Base-by-base conservation (phyloP, 2,329 filamentous ascomycete genomes). In the Alternaria panax region DNA sequence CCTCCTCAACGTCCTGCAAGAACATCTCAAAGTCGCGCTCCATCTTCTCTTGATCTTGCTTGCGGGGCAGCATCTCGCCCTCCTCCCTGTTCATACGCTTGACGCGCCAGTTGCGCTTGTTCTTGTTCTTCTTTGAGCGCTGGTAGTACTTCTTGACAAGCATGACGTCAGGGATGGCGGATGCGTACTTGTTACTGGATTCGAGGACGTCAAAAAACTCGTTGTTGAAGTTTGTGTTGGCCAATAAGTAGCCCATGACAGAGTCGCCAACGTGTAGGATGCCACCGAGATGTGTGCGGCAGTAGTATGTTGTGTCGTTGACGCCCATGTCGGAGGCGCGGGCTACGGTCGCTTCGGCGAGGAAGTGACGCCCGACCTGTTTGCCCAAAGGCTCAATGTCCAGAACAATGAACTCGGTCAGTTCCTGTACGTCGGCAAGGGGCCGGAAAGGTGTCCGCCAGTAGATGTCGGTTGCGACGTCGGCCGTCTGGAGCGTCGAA, bases 11-110 rank as follows among this genome's bases (percentile, higher is more conserved):
- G 78, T 99, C 95, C 45, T 91, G 90, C 83, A 99, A 82, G 87
- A 99, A 99, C 87, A 93, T 88, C 82, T 99, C 95, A 80, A 96
- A 99, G 80, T 99, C 95, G 66, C 90, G 87, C 75, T 98, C 93
- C 83, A 96, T 88, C 64, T 89, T 88, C 60, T 93, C 92, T 75
- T 94, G 91, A 75, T 98, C 93, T 60, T 92, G 84, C 81, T 97
- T 92, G 83, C 92, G 90, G 34, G 92, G 92, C 65, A 93, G 81
- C 78, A 96, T 85, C 66, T 97, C 94, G 67, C 91, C 90, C 76
- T 97, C 92, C 64, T 98, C 93, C 80, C 88, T 90, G 66, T 86
- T 86, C 91, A 99, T 94, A 73, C 95, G 92, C 87, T 92, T 96
- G 78, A 99, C 88, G 78, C 90, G 91, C 95, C 95, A 99, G 84